Conservation (phyloP, 495 filamentous ascomycete genomes). For the Hypoxylon rickii region DNA sequence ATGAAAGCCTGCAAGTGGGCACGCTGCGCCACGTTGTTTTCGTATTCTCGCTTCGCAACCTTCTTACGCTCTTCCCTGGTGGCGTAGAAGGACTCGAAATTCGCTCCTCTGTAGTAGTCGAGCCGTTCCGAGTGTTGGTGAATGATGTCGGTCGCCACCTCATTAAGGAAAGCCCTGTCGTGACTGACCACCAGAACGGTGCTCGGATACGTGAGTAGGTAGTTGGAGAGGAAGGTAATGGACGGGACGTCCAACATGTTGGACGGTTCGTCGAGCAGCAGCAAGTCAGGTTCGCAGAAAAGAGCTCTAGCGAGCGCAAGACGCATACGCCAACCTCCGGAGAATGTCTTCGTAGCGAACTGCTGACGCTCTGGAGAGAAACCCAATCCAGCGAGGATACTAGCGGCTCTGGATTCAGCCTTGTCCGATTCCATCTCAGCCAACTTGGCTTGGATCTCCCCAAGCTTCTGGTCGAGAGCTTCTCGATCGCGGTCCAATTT, state of each 20-base stretch:
- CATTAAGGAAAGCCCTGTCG: constrained; percentile 98
- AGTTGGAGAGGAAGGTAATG: constrained; percentile 98
- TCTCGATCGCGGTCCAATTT: constrained; percentile 85
- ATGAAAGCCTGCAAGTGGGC: constrained; percentile 94
- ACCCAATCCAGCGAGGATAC: constrained; percentile 93
- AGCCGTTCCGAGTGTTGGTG: constrained; percentile 97
- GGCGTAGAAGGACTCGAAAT: constrained; percentile 98
- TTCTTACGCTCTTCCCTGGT: constrained; percentile 97
- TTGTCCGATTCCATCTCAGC: constrained; percentile 99
- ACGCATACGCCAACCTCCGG: constrained; percentile 99
- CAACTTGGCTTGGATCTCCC: constrained; percentile 89
- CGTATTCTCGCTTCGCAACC: constrained; percentile 95
- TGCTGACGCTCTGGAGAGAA: constrained; percentile 95
- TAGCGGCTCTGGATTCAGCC: constrained; percentile 91
- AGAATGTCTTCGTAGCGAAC: constrained; percentile 95
- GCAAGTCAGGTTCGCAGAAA: constrained; percentile 96
- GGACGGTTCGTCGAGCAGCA: constrained; percentile 97
- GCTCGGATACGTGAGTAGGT: constrained; percentile 91
- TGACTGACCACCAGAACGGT: constrained; percentile 97
- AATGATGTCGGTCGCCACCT: constrained; percentile 99
- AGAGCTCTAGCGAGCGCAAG: constrained; percentile 91
- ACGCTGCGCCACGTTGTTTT: constrained; percentile 94
- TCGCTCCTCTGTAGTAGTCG: constrained; percentile 98
- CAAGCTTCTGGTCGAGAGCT: constrained; percentile 83
- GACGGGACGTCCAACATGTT: constrained; percentile 99